Conservation (phyloP, 768 basidiomycete species). For the Leccinum fibrillosum region DNA sequence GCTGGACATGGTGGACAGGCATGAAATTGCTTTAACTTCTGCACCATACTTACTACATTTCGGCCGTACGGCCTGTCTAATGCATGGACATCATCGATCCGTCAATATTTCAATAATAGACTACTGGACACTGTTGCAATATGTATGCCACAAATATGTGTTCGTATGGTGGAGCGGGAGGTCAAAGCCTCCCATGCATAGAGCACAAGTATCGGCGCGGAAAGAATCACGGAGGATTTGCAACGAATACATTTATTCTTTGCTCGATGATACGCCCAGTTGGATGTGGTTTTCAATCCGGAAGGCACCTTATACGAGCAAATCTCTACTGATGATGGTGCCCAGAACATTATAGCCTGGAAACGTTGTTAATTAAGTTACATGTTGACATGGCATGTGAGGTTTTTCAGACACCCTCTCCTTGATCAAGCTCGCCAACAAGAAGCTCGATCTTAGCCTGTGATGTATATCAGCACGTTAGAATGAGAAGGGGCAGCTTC, state of each 20-base stretch:
- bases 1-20: constrained; percentile 61
- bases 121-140: not conserved
- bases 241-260: constrained; percentile 35
- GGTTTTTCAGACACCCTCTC: constrained; percentile 43
- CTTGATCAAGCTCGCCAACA: constrained; percentile 60
- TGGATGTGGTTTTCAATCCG: constrained; percentile 58
- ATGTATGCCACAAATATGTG: constrained; percentile 11
- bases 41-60: not conserved
- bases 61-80: not conserved
- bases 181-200: not conserved
- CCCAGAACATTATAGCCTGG: not conserved
- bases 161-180: not conserved
- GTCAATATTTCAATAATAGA: not conserved
- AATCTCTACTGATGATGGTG: not conserved
- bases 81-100: not conserved
- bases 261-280: constrained; percentile 79
- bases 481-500: not conserved
- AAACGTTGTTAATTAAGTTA: constrained; percentile 1
- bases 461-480: constrained; percentile 4
- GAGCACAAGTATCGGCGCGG: not conserved
- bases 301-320: constrained; percentile 80
- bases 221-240: not conserved
- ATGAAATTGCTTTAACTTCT: constrained; percentile 38
- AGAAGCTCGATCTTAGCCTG: constrained; percentile 67
- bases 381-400: not conserved